Evolutionary conservation across 352 stramenopile species (phyloP).

Genomic region (Phytopythium montanum): DNA sequence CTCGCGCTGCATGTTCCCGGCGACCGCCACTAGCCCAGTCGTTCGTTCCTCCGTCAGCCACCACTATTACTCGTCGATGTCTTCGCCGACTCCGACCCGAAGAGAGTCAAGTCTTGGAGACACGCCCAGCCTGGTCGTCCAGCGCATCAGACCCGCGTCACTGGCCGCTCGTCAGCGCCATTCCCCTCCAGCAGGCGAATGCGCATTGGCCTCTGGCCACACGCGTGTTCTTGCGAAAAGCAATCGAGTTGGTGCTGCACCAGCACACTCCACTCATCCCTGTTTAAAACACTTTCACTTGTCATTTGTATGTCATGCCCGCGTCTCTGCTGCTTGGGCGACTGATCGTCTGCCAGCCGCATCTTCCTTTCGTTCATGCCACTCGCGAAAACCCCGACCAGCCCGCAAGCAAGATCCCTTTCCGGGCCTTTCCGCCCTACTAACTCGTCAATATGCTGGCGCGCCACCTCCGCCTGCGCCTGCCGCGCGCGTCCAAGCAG

Average conservation of each 20-base stretch:
- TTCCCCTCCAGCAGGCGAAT: neutral
- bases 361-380: constrained; percentile 1
- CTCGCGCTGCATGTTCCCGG: neutral
- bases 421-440: no score
- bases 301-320: neutral
- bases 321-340: constrained; percentile 5
- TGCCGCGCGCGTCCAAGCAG: constrained; percentile 18
- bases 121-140: no score
- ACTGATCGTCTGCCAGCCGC: constrained; percentile 1
- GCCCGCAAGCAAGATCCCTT: no score
- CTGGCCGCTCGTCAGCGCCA: no score
- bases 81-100: neutral
- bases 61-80: neutral
- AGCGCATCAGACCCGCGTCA: no score
- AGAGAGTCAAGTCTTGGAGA: neutral
- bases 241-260: neutral
- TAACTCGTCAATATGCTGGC: constrained; percentile 23
- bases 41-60: neutral
- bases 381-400: constrained; percentile 21
- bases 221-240: constrained; percentile 5
- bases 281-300: constrained; percentile 4
- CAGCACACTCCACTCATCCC: neutral
- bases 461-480: constrained; percentile 24
- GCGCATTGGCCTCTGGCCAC: constrained; percentile 6
- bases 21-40: neutral